Evolutionary conservation across 441 rosid genomes (phyloP).

Genomic region (Croton laevigatus): DNA sequence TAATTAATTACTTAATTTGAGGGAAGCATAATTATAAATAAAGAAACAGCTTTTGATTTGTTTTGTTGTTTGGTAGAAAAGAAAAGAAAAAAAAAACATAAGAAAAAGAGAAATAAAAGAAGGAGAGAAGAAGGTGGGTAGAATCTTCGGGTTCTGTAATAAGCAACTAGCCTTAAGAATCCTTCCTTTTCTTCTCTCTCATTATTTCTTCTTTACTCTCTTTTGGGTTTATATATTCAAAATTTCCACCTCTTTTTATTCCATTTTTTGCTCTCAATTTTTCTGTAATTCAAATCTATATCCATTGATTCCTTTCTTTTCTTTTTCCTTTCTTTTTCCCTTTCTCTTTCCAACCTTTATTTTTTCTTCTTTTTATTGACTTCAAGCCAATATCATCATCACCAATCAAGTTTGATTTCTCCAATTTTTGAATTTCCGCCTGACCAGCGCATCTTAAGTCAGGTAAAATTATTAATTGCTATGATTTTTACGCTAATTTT

Average conservation of each 20-base stretch:
- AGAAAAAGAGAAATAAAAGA: background rate
- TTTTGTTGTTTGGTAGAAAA: conserved; percentile 13
- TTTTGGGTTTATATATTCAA: background rate
- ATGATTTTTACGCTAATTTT: background rate
- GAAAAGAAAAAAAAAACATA: background rate
- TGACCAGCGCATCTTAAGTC: background rate
- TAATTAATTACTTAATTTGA: too few relatives aligned
- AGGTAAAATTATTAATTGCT: background rate
- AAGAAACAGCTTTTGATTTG: background rate
- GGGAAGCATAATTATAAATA: too few relatives aligned
- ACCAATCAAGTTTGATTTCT: background rate
- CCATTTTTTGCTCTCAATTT: background rate
- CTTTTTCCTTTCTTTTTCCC: background rate
- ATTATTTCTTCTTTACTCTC: background rate
- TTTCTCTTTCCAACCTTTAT: background rate
- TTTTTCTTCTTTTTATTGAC: background rate
- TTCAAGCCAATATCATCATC: background rate
- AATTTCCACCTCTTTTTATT: background rate
- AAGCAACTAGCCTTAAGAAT: conserved; percentile 9
- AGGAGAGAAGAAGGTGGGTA: conserved; percentile 28
- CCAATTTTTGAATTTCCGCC: background rate
- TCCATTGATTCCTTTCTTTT: background rate
- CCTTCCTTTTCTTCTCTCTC: conserved; percentile 4
- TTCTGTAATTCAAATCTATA: too few relatives aligned
- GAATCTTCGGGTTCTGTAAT: conserved; percentile 30